Base-by-base conservation (phyloP, 371 early-diverging fungal species). In the Apophysomyces ossiformis region DNA sequence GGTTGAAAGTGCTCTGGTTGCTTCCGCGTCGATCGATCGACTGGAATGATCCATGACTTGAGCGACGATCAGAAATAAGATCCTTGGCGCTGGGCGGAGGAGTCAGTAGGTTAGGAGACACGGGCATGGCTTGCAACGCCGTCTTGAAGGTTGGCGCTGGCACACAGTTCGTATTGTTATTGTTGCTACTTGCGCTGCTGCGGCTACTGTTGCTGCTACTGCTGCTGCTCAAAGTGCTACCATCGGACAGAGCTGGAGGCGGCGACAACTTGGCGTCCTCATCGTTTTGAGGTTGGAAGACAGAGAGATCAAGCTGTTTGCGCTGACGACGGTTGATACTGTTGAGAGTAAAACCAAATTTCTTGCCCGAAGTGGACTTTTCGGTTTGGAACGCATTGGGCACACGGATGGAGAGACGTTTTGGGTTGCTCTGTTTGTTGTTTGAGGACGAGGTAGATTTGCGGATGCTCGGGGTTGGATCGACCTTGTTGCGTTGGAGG, bases 211-310 rank as follows among this genome's bases (percentile, higher is more conserved):
- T 69, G 38, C 58, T 63, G 44, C 73, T 76, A 60, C 73, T 76
- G 35, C 76, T 78, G 54, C 72, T 71, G 43, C 78, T 81, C 54
- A 81, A 63, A 21, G 78, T 76, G 61, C 82, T 81, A 26, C 71
- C 78, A 60, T 76, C 78, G 1, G 78, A 81, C 37, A 81, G 68
- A 2, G 65, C 61, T 45, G 69, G 71, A n/a, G 81, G 77, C 43
- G 71, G 63, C 1, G 74, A 57, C 3, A 70, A 59, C 26, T 62
- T 32, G 0, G 73, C 45, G 50, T 70, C 61, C 2, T 59, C 39
- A 13, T 47, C 54, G 35, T 57, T 56, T 21, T 69, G 57, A 35
- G 39, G 67, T 35, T 71, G 68, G 66, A 78, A 81, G 12, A 77
- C 66, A 37, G 77, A 67, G 58, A 81, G 63, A 63, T 81, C 76